Evolutionary conservation across 208 protist genomes (phyloP), one percentile per base, ranked within the genome.

Genomic region (Trypanosoma brucei): DNA sequence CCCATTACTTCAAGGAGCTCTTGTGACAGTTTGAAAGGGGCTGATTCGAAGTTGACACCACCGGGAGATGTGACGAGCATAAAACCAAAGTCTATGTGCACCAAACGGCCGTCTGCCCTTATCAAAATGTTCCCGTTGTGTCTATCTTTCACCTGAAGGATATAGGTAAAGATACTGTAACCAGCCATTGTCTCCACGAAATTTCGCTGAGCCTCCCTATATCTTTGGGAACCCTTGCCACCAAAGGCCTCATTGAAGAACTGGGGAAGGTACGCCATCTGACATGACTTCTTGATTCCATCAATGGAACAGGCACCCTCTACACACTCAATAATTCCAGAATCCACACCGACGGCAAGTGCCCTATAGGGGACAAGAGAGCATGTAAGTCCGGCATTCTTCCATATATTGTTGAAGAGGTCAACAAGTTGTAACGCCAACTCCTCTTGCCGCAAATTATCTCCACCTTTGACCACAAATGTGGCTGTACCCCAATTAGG

Each of bases 51-150:
- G 60, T 95, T 95, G 31, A 98, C 67, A 36, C 95, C 93, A 8
- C 97, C 96, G 14, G 97, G 97, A 7, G 94, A 97, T n/a, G 92
- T 97, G 34, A 84, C 83, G 46, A 99, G 84, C 45, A 99, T 86
- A 72, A 98, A 99, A 11, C 97, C 97, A 83, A 98, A 99, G 78
- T 99, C 97, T 63, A 99, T 99, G 78, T 99, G 97, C 8, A 98
- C 79, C 37, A 98, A 57, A 38, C 79, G 62, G 40, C 97, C 97
- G n/a, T 91, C 70, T 45, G 78, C 79, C 6, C 83, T 73, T 22
- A 98, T 77, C 79, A 98, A 88, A 53, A 98, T 87, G 76, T 98
- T 98, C 46, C 95, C 95, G 63, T 98, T 98, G 71, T 98, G 95
- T 30, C 96, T 66, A 57, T 98, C 95, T 56, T 98, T 98, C 49